Percentiles rank a stretch among this genome's conserved stretches.
Evolutionary conservation across 768 basidiomycete genomes (phyloP).

Genomic region (Tulasnella sp.): DNA sequence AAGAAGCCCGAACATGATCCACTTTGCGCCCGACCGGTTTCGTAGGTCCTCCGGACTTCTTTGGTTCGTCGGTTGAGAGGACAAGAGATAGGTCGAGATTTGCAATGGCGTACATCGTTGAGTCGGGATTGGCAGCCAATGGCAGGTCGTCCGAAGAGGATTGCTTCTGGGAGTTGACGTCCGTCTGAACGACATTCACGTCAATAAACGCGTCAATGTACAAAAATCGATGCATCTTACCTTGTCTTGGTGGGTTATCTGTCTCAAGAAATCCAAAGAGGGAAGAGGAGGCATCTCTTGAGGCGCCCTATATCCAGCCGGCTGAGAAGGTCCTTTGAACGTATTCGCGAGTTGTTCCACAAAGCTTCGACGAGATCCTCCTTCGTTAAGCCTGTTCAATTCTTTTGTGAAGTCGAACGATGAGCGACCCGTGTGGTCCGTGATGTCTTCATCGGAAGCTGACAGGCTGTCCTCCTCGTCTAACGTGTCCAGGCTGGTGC

Average conservation of each 20-base stretch:
- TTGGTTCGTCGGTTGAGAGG: not conserved
- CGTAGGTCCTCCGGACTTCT: not conserved
- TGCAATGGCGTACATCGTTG: constrained; percentile 15
- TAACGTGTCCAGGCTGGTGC: not conserved
- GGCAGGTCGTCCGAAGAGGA: not conserved
- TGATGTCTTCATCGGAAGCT: constrained; percentile 24
- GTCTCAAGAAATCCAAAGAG: not conserved
- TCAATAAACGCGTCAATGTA: not conserved
- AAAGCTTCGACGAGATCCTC: constrained; percentile 61
- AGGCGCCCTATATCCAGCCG: constrained; percentile 44
- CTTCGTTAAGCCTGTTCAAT: constrained; percentile 58
- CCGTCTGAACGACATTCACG: not conserved
- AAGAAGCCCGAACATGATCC: constrained; percentile 14
- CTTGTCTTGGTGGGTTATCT: not conserved
- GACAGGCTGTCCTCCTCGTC: constrained; percentile 9
- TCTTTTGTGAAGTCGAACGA: constrained; percentile 83
- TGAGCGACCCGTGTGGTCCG: constrained; percentile 58
- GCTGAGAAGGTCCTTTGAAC: constrained; percentile 66
- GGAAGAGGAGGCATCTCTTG: constrained; percentile 43
- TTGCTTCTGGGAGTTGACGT: not conserved
- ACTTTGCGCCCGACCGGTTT: not conserved
- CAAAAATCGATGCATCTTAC: not conserved
- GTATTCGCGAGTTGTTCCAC: constrained; percentile 76
- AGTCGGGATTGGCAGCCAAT: not conserved
- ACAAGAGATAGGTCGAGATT: constrained; percentile 18